Conservation (phyloP, 2,329 filamentous ascomycete species). For the Acarospora socialis region DNA sequence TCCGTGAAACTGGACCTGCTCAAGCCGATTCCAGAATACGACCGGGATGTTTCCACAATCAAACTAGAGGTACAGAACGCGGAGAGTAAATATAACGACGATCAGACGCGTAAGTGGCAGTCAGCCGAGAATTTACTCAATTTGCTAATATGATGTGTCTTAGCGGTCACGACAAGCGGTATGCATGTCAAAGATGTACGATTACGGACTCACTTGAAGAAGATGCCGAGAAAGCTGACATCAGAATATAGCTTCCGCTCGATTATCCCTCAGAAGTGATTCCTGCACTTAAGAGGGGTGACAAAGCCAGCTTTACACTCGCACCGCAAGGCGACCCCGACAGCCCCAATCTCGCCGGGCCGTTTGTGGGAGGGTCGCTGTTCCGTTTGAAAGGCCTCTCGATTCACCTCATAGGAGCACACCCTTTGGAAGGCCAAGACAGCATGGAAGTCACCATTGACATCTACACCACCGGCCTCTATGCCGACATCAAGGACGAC, state of each 20-base stretch:
- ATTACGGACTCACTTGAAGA: too few species aligned
- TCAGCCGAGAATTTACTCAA: background rate
- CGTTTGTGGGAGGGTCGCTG: conserved; percentile 1
- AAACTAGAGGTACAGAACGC: background rate
- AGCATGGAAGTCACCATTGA: background rate
- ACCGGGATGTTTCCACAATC: background rate
- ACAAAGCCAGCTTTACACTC: conserved; percentile 3
- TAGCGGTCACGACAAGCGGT: too few species aligned
- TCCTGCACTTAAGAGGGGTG: too few species aligned
- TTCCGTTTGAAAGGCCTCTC: conserved; percentile 1
- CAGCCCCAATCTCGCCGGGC: background rate
- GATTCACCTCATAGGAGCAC: background rate
- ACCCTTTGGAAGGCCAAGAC: background rate
- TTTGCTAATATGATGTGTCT: too few species aligned
- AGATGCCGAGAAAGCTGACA: too few species aligned
- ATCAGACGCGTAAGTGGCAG: conserved; percentile 1
- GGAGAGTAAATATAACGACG: conserved; percentile 1
- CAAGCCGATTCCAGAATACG: conserved; percentile 1
- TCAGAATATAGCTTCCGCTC: too few species aligned
- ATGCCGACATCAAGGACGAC: conserved; percentile 1
- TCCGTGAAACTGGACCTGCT: background rate
- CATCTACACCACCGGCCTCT: conserved; percentile 1
- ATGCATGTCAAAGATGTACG: too few species aligned
- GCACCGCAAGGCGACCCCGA: background rate
- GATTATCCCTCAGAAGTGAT: too few species aligned